These are phyloP conservation scores for Leishmania guyanensis DNA, from an alignment of 208 protist genomes.

Conservation along the genomic window DNA sequence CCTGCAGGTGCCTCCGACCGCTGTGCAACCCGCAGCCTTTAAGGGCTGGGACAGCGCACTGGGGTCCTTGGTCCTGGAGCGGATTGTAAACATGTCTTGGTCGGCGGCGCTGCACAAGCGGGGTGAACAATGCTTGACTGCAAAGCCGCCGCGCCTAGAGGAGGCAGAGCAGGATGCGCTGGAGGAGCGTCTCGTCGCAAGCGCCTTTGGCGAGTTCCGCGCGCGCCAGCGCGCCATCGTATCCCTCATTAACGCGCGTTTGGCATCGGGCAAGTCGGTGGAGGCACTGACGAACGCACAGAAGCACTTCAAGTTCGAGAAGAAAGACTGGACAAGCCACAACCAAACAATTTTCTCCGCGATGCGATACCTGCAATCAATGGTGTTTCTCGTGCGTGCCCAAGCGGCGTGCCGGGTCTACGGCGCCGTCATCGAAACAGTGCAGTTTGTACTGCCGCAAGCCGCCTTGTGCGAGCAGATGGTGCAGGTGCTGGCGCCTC, in stretches of 20 bases:
- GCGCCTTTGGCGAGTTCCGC: slow-evolving; percentile 49
- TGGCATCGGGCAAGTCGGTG: slow-evolving; percentile 62
- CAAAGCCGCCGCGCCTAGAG: slow-evolving; percentile 49
- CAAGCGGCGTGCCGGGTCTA: slow-evolving; percentile 67
- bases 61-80: slow-evolving; percentile 37
- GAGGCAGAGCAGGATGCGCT: slow-evolving; percentile 44
- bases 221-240: slow-evolving; percentile 66
- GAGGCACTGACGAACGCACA: slow-evolving; percentile 58
- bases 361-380: slow-evolving; percentile 78
- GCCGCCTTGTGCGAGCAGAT: slow-evolving; percentile 78
- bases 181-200: slow-evolving; percentile 60
- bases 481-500: slow-evolving; percentile 55
- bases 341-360: slow-evolving; percentile 60
- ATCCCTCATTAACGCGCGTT: slow-evolving; percentile 57
- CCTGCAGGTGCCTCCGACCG: neutral
- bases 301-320: slow-evolving; percentile 76
- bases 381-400: slow-evolving; percentile 72
- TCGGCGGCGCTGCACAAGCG: slow-evolving; percentile 73
- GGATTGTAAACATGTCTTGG: slow-evolving; percentile 74
- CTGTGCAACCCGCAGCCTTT: neutral
- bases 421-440: slow-evolving; percentile 69
- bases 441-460: slow-evolving; percentile 79
- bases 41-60: slow-evolving; percentile 17
- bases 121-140: slow-evolving; percentile 67
- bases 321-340: slow-evolving; percentile 62